Base-by-base conservation (phyloP, 108 stramenopile species). In the Asterionellopsis glacialis region DNA sequence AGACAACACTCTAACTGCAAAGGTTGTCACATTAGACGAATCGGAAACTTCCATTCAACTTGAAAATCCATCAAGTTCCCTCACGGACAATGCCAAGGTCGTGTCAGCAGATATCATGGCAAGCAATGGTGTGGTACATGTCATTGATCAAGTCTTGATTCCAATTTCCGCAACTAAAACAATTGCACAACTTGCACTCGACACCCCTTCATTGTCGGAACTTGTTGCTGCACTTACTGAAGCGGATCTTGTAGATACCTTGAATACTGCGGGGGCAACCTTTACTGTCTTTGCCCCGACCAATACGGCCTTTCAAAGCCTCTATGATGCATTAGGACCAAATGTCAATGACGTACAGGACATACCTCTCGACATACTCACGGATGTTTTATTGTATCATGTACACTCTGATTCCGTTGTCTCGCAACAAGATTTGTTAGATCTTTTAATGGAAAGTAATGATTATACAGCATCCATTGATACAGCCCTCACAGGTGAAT, bases 241-340 rank as follows among this genome's bases (percentile, higher is more conserved):
- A 16, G 63, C 79, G 9, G 71, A 64, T 22, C 57, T 77, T 15
- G 62, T 42, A 14, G 71, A 68, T 22, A 54, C 71, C 6, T 57
- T 77, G 15, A 5, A 3, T 7, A 10, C 1, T 19, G 47, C 9
- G 5, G 38, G 26, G 1, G 60, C 51, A 42, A 49, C 59, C 11
- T 56, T 70, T 27, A 70, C 69, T 14, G 16, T 70, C 28, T 68
- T 68, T 60, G 81, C 76, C 13, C 81, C 81, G 9, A 78, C 70
- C 33, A 67, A 82, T 51, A 63, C 41, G 0, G 81, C 81, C 4
- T 78, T 82, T 45, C 73, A 45, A 12, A 53, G 52, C 0, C 55
- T 75, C 21, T 57, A 64, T 38, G 65, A 59, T 1, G 65, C 52
- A 18, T 56, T 53, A 9, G 26, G 51, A 22, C 67, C 25, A 39